Conservation (phyloP, 352 stramenopile genomes). For the Globisporangium echinulatum region DNA sequence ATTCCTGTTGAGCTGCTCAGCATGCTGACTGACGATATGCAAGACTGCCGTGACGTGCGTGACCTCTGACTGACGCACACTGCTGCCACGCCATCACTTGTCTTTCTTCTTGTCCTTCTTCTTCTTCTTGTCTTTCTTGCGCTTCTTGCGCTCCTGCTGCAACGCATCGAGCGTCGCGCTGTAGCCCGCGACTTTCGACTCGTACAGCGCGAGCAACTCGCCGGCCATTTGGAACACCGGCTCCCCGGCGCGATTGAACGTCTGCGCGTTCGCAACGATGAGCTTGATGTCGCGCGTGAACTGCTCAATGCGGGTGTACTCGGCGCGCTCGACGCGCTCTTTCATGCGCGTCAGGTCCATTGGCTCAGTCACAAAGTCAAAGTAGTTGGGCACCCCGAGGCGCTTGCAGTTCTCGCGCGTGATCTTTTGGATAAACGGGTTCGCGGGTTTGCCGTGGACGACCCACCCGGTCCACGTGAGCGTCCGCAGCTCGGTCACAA, state of each 20-base stretch:
- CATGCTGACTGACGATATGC: too few species aligned
- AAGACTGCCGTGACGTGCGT: too few species aligned
- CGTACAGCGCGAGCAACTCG: slow-evolving; percentile 73
- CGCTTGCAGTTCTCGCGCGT: slow-evolving; percentile 82
- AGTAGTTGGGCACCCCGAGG: slow-evolving; percentile 78
- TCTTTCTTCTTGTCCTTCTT: slow-evolving; percentile 88
- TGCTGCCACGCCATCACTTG: slow-evolving; percentile 29
- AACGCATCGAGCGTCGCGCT: slow-evolving; percentile 70
- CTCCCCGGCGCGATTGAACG: slow-evolving; percentile 77
- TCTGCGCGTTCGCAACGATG: slow-evolving; percentile 78
- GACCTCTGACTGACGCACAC: neutral
- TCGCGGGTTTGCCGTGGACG: slow-evolving; percentile 61
- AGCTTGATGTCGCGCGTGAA: slow-evolving; percentile 74
- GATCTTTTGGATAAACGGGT: slow-evolving; percentile 84
- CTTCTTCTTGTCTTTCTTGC: slow-evolving; percentile 89
- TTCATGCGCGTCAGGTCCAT: slow-evolving; percentile 86
- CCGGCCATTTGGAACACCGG: slow-evolving; percentile 81
- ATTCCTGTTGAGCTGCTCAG: too few species aligned
- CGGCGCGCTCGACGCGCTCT: slow-evolving; percentile 64
- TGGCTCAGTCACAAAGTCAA: slow-evolving; percentile 74
- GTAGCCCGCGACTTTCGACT: slow-evolving; percentile 59
- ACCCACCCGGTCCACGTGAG: slow-evolving; percentile 75
- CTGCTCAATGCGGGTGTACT: slow-evolving; percentile 76
- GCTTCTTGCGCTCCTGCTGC: slow-evolving; percentile 78
- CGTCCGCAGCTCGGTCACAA: slow-evolving; percentile 54